phyloP scores from a whole-genome alignment of 495 filamentous ascomycete genomes.

The Annulohypoxylon stygium region DNA sequence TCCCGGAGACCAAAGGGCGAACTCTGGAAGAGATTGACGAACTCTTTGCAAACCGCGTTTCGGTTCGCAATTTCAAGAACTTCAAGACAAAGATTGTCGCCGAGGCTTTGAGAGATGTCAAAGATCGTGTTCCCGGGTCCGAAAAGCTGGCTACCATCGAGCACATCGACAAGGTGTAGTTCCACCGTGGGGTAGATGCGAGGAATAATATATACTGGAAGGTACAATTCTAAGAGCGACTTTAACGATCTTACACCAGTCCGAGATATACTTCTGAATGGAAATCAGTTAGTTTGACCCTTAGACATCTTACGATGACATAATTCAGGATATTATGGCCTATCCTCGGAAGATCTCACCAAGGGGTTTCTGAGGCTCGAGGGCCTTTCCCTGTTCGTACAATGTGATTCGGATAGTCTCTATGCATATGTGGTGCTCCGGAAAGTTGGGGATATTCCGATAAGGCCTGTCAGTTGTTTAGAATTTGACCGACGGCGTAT shows the following conservation, averaged over 20 bases:
- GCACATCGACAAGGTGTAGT: constrained; percentile 21
- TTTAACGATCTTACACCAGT: background rate
- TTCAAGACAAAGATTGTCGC: constrained; percentile 52
- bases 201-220: background rate
- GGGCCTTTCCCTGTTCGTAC: background rate
- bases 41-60: constrained; percentile 56
- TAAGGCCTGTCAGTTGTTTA: background rate
- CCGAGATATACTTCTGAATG: no score
- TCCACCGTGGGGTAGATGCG: background rate
- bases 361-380: background rate
- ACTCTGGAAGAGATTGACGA: constrained; percentile 71
- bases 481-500: no score
- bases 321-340: background rate
- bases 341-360: background rate
- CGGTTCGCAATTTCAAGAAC: constrained; percentile 56
- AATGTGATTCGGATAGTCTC: background rate
- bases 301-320: background rate
- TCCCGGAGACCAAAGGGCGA: constrained; percentile 66
- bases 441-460: background rate
- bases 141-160: constrained; percentile 30
- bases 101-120: constrained; percentile 55
- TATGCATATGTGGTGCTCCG: background rate
- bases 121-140: constrained; percentile 11
- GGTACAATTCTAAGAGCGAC: background rate
- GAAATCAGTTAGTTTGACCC: no score